Evolutionary conservation across 805 yeast species (phyloP), one percentile per base, ranked within the genome.

Genomic region (Metschnikowia reukaufii): DNA sequence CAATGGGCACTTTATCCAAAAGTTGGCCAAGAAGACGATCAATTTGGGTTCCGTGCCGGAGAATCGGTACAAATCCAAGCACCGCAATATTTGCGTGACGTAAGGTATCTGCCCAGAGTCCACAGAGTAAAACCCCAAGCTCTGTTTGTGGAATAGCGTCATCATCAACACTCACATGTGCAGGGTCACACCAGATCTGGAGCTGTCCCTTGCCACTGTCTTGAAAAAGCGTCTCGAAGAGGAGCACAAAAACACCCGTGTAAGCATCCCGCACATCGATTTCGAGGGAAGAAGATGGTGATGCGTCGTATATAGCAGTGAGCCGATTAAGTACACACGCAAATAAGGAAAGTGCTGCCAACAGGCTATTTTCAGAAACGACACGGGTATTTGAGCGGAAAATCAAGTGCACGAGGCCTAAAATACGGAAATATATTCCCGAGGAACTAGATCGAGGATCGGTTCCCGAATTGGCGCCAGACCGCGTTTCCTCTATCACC

Each of bases 181-280:
- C 52, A 0, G 76, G 76, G 45, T 68, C 67, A 30, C 60, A 60
- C 74, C 74, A 71, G 2, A 70, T 42, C 30, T 60, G 65, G 8
- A 63, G 36, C 6, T n/a, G n/a, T n/a, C 42, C 47, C 2, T 47
- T 21, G 13, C 49, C 56, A 12, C 49, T 56, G 7, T 50, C 52
- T 8, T 45, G 49, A 16, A 44, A 46, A 8, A 61, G 37, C 7
- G 56, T 30, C 8, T 48, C 53, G 19, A 68, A 38, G n/a, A 67
- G 44, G 13, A 50, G 33, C 17, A 55, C 51, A 32, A 66, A 58
- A 6, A 63, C 39, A 7, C 32, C 15, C 3, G 64, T 49, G 30
- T 62, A 64, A 9, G 52, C 46, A 2, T 48, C 33, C 18, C 51
- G 55, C 15, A 53, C 40, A 20, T 59, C 63, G 3, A 50, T 8